These are phyloP conservation scores for Globisporangium rhizosaccharum DNA, from an alignment of 352 stramenopile species.

Conservation along the genomic window DNA sequence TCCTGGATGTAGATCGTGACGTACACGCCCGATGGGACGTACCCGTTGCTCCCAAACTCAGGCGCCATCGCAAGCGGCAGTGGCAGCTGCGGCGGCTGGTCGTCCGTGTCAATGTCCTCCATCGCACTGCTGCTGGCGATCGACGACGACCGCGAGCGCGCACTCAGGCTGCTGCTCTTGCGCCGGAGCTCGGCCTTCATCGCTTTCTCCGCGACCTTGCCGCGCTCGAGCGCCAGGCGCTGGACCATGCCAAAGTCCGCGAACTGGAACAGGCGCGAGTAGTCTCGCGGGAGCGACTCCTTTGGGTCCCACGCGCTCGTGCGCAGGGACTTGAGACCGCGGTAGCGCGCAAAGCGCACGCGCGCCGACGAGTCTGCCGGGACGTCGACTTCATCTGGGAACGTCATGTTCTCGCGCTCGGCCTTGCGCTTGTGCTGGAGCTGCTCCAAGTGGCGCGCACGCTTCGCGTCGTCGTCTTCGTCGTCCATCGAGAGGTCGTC, in stretches of 20 bases:
- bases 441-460: constrained; percentile 28
- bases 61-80: constrained; percentile 22
- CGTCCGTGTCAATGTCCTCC: constrained; percentile 69
- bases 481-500: constrained; percentile 74
- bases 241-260: constrained; percentile 93
- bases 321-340: constrained; percentile 95
- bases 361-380: constrained; percentile 53
- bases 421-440: constrained; percentile 82
- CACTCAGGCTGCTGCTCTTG: constrained; percentile 27
- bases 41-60: constrained; percentile 76
- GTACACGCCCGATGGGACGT: constrained; percentile 91
- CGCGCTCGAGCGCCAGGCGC: constrained; percentile 85
- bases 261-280: constrained; percentile 97
- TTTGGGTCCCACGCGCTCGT: constrained; percentile 97
- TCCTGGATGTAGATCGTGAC: constrained; percentile 86
- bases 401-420: constrained; percentile 91
- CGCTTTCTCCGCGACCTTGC: constrained; percentile 65
- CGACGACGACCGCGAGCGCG: constrained; percentile 52
- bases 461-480: constrained; percentile 55
- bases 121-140: constrained; percentile 38
- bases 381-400: constrained; percentile 94
- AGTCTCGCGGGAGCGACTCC: constrained; percentile 97
- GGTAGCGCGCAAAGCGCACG: constrained; percentile 88
- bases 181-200: constrained; percentile 63
- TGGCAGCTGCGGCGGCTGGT: constrained; percentile 20